Evolutionary conservation across 371 early-diverging fungal genomes (phyloP).

Genomic region (Circinella umbellata): DNA sequence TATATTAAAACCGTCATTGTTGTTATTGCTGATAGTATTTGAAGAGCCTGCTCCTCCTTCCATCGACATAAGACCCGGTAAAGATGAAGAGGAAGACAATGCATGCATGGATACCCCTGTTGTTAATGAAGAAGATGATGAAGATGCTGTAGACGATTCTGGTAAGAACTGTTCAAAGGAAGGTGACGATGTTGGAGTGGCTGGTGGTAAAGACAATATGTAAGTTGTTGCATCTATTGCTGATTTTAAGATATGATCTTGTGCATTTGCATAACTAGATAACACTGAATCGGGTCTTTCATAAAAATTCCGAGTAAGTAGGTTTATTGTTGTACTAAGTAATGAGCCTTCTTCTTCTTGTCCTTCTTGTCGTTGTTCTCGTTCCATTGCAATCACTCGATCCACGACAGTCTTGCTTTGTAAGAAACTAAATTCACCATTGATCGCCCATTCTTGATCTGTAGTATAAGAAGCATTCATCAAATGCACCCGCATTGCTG

Average conservation of each 20-base stretch:
- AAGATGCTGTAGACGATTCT: not conserved
- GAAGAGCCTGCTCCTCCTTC: too few species aligned
- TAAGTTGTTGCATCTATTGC: not conserved
- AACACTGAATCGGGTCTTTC: slow-evolving; percentile 7
- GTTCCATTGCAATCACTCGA: not conserved
- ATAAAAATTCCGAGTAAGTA: not conserved
- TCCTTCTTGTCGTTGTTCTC: not conserved
- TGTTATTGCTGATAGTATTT: not conserved
- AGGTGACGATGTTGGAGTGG: not conserved
- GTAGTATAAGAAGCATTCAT: slow-evolving; percentile 37
- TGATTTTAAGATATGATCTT: not conserved
- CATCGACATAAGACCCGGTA: too few species aligned
- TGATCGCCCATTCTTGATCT: slow-evolving; percentile 23
- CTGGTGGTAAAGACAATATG: not conserved
- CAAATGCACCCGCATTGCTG: slow-evolving; percentile 47
- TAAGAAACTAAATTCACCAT: slow-evolving; percentile 28
- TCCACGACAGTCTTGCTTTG: slow-evolving; percentile 12
- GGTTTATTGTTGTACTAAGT: not conserved
- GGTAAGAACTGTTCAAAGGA: not conserved
- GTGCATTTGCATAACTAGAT: slow-evolving; percentile 3
- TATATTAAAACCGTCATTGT: not conserved
- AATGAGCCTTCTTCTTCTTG: not conserved
- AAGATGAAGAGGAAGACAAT: too few species aligned
- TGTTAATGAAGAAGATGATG: not conserved
- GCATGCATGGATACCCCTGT: not conserved